phyloP scores from a whole-genome alignment of 805 yeast genomes.

The Wickerhamomyces chambardii region DNA sequence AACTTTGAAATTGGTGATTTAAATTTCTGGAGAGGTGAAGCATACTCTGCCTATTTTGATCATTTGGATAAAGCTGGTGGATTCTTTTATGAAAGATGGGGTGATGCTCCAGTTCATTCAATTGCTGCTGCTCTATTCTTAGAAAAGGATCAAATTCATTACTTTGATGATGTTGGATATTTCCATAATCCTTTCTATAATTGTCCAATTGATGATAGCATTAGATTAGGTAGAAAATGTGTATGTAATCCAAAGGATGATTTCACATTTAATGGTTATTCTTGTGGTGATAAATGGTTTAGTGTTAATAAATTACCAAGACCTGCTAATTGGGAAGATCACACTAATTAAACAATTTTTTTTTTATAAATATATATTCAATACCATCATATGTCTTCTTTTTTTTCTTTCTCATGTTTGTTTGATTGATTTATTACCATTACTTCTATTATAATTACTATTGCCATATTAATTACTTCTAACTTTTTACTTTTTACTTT shows the following conservation, averaged over 20 bases:
- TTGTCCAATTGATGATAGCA: slow-evolving; percentile 61
- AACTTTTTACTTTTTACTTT: no score
- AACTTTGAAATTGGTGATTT: slow-evolving; percentile 78
- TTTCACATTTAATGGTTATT: slow-evolving; percentile 68
- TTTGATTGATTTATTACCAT: no score
- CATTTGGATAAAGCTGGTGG: slow-evolving; percentile 76
- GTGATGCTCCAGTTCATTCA: slow-evolving; percentile 90
- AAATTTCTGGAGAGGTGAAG: slow-evolving; percentile 66
- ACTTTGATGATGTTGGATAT: slow-evolving; percentile 82
- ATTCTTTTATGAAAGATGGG: slow-evolving; percentile 93
- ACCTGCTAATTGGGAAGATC: slow-evolving; percentile 66
- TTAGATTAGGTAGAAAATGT: slow-evolving; percentile 59
- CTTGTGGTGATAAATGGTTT: slow-evolving; percentile 61
- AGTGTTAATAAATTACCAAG: slow-evolving; percentile 44
- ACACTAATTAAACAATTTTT: no score
- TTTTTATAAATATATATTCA: no score
- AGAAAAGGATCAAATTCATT: slow-evolving; percentile 61
- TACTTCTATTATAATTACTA: no score
- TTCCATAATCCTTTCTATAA: slow-evolving; percentile 74
- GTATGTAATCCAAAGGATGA: slow-evolving; percentile 62
- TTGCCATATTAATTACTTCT: no score
- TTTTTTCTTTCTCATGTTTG: no score
- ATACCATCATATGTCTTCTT: no score
- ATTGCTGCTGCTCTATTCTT: slow-evolving; percentile 77
- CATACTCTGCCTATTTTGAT: slow-evolving; percentile 64